Percentiles rank a stretch among this genome's conserved stretches.
phyloP scores from a whole-genome alignment of 495 filamentous ascomycete genomes.

The Cairneyella variabilis region DNA sequence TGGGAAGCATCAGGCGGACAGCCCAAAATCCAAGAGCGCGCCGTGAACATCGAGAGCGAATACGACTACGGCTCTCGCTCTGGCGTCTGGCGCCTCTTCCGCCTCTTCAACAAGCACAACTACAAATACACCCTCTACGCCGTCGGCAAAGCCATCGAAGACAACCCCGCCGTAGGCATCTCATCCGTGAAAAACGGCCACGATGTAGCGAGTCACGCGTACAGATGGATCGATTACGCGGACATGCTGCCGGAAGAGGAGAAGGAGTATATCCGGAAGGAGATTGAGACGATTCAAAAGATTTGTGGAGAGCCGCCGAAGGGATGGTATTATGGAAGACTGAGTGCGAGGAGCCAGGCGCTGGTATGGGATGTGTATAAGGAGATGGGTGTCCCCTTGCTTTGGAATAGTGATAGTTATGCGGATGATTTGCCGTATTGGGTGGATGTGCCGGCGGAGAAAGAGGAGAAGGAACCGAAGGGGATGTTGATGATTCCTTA shows the following conservation, averaged over 20 bases:
- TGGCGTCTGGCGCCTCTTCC: slow-evolving; percentile 36
- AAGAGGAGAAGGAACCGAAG: slow-evolving; percentile 26
- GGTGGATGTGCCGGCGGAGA: slow-evolving; percentile 37
- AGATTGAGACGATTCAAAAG: slow-evolving; percentile 30
- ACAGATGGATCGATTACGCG: slow-evolving; percentile 37
- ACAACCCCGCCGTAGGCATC: slow-evolving; percentile 32
- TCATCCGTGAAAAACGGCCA: slow-evolving; percentile 33
- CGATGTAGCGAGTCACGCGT: slow-evolving; percentile 37
- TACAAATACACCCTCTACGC: slow-evolving; percentile 37
- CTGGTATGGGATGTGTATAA: slow-evolving; percentile 36
- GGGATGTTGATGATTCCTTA: slow-evolving; percentile 42
- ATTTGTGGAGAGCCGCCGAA: slow-evolving; percentile 31
- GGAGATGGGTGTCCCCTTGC: slow-evolving; percentile 30
- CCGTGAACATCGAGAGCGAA: slow-evolving; percentile 33
- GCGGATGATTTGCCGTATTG: slow-evolving; percentile 42
- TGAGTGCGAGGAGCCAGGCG: slow-evolving; percentile 28
- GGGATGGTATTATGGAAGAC: slow-evolving; percentile 39
- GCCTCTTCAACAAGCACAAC: slow-evolving; percentile 35
- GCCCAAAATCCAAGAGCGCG: slow-evolving; percentile 31
- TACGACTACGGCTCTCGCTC: slow-evolving; percentile 38
- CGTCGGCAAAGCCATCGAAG: slow-evolving; percentile 34
- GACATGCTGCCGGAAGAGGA: slow-evolving; percentile 33
- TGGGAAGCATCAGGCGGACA: slow-evolving; percentile 31
- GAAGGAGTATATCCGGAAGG: slow-evolving; percentile 36
- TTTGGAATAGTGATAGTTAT: slow-evolving; percentile 36